Conservation (phyloP, 2,329 filamentous ascomycete species). For the Ophiocordyceps unilateralis region DNA sequence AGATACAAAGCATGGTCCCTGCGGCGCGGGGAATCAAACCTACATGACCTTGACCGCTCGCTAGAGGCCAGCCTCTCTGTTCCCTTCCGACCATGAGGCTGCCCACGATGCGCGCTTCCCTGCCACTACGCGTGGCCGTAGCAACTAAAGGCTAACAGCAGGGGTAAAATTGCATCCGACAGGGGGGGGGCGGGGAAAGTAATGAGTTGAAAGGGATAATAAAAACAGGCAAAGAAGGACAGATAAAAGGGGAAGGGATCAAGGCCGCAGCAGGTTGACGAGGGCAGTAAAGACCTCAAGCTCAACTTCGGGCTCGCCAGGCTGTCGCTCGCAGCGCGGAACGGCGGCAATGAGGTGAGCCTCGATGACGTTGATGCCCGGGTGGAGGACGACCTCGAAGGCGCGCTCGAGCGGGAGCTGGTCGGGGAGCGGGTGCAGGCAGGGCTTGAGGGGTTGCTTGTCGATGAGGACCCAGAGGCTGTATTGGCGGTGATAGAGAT, state of each 20-base stretch:
- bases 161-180: too few relatives aligned
- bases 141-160: too few relatives aligned
- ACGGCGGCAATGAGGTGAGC: slow-evolving; percentile 61
- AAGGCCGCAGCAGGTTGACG: slow-evolving; percentile 43
- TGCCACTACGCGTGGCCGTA: too few relatives aligned
- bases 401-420: slow-evolving; percentile 44
- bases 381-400: slow-evolving; percentile 56
- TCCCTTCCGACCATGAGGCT: neutral
- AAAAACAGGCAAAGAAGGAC: too few relatives aligned
- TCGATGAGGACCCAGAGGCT: slow-evolving; percentile 62
- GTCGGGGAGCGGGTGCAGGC: slow-evolving; percentile 30
- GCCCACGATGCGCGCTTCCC: neutral
- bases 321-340: slow-evolving; percentile 37
- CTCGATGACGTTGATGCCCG: slow-evolving; percentile 62
- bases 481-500: slow-evolving; percentile 50
- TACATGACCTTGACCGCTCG: neutral
- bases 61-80: neutral
- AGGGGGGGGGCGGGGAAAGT: too few relatives aligned
- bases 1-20: neutral
- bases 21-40: neutral
- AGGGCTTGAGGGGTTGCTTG: slow-evolving; percentile 38
- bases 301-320: slow-evolving; percentile 47
- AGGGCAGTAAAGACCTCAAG: slow-evolving; percentile 65
- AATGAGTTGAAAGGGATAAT: too few relatives aligned
- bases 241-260: neutral